Evolutionary conservation across 768 basidiomycete genomes (phyloP).

Genomic region (Pisolithus orientalis): DNA sequence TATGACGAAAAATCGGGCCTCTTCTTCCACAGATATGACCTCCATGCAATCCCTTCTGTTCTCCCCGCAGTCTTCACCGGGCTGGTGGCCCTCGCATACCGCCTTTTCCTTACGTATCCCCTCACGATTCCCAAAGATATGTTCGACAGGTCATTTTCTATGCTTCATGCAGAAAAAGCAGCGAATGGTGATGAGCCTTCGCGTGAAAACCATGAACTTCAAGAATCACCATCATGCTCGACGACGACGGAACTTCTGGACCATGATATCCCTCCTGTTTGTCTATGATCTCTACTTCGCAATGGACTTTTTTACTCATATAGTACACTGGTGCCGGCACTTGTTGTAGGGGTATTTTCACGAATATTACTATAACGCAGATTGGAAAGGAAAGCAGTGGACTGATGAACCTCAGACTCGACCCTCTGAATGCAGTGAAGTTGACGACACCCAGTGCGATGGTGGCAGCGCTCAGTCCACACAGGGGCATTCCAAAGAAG

Average conservation of each 20-base stretch:
- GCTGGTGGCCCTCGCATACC: conserved; percentile 44
- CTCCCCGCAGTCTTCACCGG: conserved; percentile 25
- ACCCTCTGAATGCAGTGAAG: conserved; percentile 1
- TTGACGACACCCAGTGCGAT: neutral
- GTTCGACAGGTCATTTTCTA: conserved; percentile 30
- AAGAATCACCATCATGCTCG: conserved; percentile 19
- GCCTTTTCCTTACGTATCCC: conserved; percentile 43
- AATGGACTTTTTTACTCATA: conserved; percentile 35
- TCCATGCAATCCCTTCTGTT: conserved; percentile 27
- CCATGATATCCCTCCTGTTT: conserved; percentile 38
- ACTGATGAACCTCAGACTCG: conserved; percentile 23
- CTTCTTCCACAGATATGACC: conserved; percentile 19
- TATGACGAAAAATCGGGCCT: conserved; percentile 18
- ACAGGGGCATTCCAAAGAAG: conserved; percentile 20
- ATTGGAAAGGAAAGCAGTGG: conserved; percentile 20
- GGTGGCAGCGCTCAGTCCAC: neutral
- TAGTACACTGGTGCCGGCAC: conserved; percentile 41
- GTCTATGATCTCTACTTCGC: conserved; percentile 41
- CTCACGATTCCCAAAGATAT: conserved; percentile 42
- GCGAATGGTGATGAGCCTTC: conserved; percentile 22
- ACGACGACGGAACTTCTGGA: conserved; percentile 23
- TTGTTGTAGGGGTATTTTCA: conserved; percentile 38
- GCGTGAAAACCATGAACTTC: conserved; percentile 25
- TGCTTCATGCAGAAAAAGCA: conserved; percentile 27
- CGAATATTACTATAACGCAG: conserved; percentile 31